A percentile compares a stretch with the other conserved stretches of the same genome.
Conservation (phyloP, 1,139 yeast genomes). For the Debaryomyces psychrophilus region DNA sequence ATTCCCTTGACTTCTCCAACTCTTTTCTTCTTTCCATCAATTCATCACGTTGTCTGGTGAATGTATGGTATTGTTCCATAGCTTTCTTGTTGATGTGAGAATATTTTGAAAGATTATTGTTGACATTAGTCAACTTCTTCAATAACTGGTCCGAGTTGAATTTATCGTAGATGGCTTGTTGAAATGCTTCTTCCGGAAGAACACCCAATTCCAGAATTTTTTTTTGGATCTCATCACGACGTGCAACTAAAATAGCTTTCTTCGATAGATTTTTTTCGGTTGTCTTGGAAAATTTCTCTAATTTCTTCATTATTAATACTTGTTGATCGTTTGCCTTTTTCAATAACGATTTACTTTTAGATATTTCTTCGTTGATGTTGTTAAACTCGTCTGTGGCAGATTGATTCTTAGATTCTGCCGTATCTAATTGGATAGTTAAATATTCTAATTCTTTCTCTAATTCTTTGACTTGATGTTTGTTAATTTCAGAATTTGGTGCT, state of each 20-base stretch:
- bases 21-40: conserved; percentile 68
- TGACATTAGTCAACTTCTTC: conserved; percentile 55
- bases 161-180: conserved; percentile 41
- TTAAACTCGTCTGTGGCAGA: conserved; percentile 25
- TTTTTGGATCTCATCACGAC: conserved; percentile 73
- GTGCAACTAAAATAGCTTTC: conserved; percentile 58
- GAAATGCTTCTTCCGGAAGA: conserved; percentile 82
- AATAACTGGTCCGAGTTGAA: conserved; percentile 58
- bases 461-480: conserved; percentile 46
- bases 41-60: conserved; percentile 72
- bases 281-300: conserved; percentile 66
- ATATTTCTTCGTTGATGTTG: conserved; percentile 36
- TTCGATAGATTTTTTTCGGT: conserved; percentile 69
- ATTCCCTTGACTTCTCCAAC: conserved; percentile 66
- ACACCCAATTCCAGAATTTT: conserved; percentile 84
- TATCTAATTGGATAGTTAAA: conserved; percentile 27
- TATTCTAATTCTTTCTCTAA: conserved; percentile 31
- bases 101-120: conserved; percentile 61
- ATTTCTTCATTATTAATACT: conserved; percentile 50
- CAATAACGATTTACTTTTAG: conserved; percentile 41
- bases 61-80: conserved; percentile 77
- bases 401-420: conserved; percentile 24
- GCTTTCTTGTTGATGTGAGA: conserved; percentile 90
- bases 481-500: conserved; percentile 39
- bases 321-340: conserved; percentile 62